Percentiles rank a stretch among this genome's conserved stretches.
These are phyloP conservation scores for Fusarium hainanense DNA, from an alignment of 2,329 filamentous ascomycete species.

Conservation along the genomic window DNA sequence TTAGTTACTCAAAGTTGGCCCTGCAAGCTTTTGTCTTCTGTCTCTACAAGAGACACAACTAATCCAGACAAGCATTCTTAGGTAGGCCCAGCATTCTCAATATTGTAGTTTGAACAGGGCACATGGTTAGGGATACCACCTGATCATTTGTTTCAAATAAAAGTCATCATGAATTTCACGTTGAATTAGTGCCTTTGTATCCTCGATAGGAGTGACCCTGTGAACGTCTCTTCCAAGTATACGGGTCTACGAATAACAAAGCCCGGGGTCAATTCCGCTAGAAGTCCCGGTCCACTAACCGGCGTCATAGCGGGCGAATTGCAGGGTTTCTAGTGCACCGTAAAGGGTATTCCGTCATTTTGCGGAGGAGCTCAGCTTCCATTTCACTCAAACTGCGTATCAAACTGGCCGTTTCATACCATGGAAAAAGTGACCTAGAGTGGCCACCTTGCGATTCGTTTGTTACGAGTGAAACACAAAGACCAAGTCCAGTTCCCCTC, in stretches of 20 bases:
- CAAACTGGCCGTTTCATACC: conserved; percentile 19
- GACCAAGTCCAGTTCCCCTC: neutral
- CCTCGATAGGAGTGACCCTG: neutral
- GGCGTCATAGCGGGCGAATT: conserved; percentile 33
- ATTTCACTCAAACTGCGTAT: conserved; percentile 13
- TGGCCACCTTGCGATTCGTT: conserved; percentile 4
- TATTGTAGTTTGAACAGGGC: neutral
- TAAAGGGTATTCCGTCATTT: conserved; percentile 27
- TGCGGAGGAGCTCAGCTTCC: conserved; percentile 32
- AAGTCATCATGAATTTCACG: neutral
- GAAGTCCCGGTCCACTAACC: conserved; percentile 14
- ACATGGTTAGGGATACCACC: neutral
- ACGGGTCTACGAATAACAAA: neutral
- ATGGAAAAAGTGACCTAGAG: conserved; percentile 4
- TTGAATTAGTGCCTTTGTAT: neutral
- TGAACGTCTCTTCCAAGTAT: neutral
- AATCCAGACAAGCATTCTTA: neutral
- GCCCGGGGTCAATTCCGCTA: neutral
- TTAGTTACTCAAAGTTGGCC: neutral
- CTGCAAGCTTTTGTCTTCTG: neutral
- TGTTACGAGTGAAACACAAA: conserved; percentile 7
- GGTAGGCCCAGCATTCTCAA: neutral
- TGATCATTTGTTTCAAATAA: neutral
- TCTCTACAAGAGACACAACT: neutral
- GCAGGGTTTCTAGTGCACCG: conserved; percentile 24